Percentiles rank a stretch among this genome's conserved stretches.
These are phyloP conservation scores for Penicillium tannophilum DNA, from an alignment of 495 filamentous ascomycete genomes.

Conservation along the genomic window DNA sequence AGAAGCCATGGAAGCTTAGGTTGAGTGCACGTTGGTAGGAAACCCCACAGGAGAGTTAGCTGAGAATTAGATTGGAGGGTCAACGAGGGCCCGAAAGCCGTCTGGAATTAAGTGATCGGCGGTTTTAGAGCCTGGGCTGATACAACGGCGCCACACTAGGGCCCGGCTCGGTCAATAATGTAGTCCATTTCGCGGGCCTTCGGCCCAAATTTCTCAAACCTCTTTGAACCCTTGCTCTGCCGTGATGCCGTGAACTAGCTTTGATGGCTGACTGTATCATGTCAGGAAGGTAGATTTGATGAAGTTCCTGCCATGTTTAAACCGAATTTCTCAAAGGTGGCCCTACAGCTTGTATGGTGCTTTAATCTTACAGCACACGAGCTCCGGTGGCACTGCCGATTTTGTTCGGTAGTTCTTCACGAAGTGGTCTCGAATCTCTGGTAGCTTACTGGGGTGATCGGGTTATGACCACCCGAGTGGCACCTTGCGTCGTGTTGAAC, in stretches of 20 bases:
- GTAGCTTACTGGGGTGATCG: not conserved
- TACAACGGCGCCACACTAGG: constrained; percentile 1
- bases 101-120: constrained; percentile 22
- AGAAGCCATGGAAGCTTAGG: not conserved
- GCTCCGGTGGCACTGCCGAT: not conserved
- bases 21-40: not conserved
- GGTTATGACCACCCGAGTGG: not conserved
- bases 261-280: not conserved
- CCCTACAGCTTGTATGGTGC: not conserved
- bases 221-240: not conserved
- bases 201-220: not conserved
- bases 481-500: not conserved
- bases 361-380: not conserved
- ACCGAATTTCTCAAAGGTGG: no score
- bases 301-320: no score
- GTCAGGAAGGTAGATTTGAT: not conserved
- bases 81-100: constrained; percentile 11
- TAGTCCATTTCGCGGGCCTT: not conserved
- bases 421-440: not conserved
- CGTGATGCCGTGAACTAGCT: not conserved
- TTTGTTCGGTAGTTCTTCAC: not conserved
- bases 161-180: not conserved
- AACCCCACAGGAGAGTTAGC: not conserved
- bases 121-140: constrained; percentile 2
- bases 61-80: constrained; percentile 16